Percentiles rank a stretch among this genome's conserved stretches.
Conservation (phyloP, 2,329 filamentous ascomycete genomes). For the Alternaria longipes region DNA sequence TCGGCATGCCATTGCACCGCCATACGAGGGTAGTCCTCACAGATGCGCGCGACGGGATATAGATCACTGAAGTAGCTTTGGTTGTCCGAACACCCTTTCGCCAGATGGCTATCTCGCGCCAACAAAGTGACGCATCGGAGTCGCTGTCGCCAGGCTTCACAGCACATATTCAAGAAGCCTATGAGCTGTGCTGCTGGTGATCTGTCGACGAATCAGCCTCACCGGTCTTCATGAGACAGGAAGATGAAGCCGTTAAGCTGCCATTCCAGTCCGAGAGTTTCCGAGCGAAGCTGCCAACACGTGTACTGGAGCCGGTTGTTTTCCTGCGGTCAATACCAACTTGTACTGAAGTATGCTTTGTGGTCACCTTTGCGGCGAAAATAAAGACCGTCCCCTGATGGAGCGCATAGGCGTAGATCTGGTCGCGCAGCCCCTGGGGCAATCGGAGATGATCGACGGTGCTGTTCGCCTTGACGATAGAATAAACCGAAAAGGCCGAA, state of each 20-base stretch:
- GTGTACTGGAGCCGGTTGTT: not conserved
- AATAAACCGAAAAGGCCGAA: not conserved
- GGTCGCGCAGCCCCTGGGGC: not conserved
- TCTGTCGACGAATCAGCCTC: not conserved
- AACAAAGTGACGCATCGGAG: not conserved
- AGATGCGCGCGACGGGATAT: not conserved
- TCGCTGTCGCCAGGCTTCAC: not conserved
- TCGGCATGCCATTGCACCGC: not conserved
- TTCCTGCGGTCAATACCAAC: not conserved
- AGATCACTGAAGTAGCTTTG: not conserved
- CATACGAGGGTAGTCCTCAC: not conserved
- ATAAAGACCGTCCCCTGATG: not conserved
- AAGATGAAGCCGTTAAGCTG: too few species aligned
- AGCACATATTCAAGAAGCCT: not conserved
- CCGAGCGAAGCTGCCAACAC: not conserved
- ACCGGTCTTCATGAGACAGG: too few species aligned
- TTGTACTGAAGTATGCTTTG: not conserved
- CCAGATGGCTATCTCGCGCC: not conserved
- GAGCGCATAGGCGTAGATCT: not conserved
- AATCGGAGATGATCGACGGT: not conserved
- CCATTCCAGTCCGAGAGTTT: not conserved
- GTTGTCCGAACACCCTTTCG: not conserved
- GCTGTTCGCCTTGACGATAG: not conserved
- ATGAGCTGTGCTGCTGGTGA: not conserved
- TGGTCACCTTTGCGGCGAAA: not conserved